phyloP scores from a whole-genome alignment of 495 filamentous ascomycete genomes.

The Aspergillus diversus region DNA sequence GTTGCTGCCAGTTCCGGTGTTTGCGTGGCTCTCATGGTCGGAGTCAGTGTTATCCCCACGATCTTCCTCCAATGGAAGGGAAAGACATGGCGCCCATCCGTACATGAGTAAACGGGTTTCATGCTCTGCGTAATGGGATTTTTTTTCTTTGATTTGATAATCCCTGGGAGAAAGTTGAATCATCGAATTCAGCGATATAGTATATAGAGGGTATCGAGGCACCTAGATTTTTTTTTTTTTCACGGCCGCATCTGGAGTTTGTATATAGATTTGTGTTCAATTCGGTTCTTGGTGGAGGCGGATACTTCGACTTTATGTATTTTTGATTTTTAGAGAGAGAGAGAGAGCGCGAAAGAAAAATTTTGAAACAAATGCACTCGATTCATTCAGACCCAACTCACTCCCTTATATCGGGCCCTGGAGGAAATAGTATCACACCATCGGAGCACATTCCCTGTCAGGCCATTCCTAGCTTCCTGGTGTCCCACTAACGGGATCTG shows the following conservation, averaged over 20 bases:
- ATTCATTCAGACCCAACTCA: neutral
- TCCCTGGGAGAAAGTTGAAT: neutral
- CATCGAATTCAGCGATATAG: no score
- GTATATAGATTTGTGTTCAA: no score
- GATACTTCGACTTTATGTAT: neutral
- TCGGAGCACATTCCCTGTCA: neutral
- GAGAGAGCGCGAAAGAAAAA: neutral
- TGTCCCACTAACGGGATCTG: neutral
- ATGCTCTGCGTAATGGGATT: neutral
- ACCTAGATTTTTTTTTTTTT: no score
- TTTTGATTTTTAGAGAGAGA: neutral
- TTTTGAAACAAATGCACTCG: neutral
- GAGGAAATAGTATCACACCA: neutral
- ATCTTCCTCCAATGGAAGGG: conserved; percentile 43
- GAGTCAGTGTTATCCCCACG: conserved; percentile 50
- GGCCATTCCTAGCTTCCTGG: neutral
- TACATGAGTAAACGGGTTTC: conserved; percentile 1
- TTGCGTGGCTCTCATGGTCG: conserved; percentile 46
- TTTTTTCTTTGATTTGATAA: neutral
- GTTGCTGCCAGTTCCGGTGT: conserved; percentile 46
- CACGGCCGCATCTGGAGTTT: no score
- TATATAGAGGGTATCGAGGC: no score
- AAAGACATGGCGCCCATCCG: conserved; percentile 26
- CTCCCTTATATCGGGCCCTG: neutral
- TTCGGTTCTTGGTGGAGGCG: no score